A percentile compares a stretch with the other conserved stretches of the same genome.
These are phyloP conservation scores for Neonectria magnoliae DNA, from an alignment of 2,329 filamentous ascomycete species.

Conservation along the genomic window DNA sequence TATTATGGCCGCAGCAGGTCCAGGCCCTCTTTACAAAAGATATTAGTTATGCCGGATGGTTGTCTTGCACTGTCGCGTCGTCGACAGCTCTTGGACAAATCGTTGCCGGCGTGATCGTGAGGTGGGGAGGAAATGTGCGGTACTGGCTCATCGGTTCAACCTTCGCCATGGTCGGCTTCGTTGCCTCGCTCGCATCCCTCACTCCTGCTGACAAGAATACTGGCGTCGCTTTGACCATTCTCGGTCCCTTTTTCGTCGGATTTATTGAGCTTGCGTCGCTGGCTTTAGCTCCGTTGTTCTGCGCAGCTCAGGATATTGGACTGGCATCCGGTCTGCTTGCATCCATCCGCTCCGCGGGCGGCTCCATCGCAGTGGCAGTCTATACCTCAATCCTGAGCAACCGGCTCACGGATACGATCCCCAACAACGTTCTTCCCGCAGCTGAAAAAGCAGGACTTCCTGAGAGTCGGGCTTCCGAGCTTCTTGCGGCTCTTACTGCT, in stretches of 20 bases:
- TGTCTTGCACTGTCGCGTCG: constrained; percentile 50
- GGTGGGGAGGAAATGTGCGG: constrained; percentile 48
- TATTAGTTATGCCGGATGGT: constrained; percentile 49
- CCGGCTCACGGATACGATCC: constrained; percentile 49
- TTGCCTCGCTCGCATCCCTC: constrained; percentile 47
- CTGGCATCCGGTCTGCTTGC: constrained; percentile 52
- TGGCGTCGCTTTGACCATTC: constrained; percentile 48
- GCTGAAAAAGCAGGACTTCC: constrained; percentile 51
- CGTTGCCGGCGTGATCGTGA: constrained; percentile 46
- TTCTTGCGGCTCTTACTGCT: constrained; percentile 46
- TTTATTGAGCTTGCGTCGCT: constrained; percentile 49
- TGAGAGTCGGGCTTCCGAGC: constrained; percentile 42
- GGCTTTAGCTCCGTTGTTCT: constrained; percentile 50
- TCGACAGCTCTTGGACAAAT: constrained; percentile 49
- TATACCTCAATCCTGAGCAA: constrained; percentile 53
- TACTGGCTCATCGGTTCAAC: constrained; percentile 51
- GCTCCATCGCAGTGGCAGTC: constrained; percentile 51
- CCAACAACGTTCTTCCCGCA: constrained; percentile 47
- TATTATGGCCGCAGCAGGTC: constrained; percentile 51
- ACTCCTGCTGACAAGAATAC: constrained; percentile 45
- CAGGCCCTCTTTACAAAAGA: constrained; percentile 47
- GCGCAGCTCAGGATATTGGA: constrained; percentile 52
- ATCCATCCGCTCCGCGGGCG: constrained; percentile 51
- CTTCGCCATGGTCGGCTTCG: constrained; percentile 50
- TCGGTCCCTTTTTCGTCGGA: constrained; percentile 51